Percentiles rank a stretch among this genome's conserved stretches.
Evolutionary conservation across 768 basidiomycete genomes (phyloP).

Genomic region (Amanita rimosa): DNA sequence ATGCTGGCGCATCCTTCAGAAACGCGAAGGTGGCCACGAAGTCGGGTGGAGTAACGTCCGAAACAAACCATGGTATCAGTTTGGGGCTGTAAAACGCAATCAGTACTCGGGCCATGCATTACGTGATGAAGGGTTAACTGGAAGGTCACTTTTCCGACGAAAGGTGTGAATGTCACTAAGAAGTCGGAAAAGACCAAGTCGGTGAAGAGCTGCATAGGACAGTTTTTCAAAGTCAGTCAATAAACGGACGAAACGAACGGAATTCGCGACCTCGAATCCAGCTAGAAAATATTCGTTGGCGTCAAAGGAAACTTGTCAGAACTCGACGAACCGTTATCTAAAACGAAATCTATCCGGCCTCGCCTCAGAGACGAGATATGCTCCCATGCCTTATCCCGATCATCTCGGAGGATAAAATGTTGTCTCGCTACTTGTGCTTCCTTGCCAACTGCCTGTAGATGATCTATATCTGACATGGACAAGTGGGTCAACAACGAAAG

Average conservation of each 20-base stretch:
- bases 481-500: conserved; percentile 84
- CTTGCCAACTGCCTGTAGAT: conserved; percentile 72
- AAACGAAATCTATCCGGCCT: conserved; percentile 69
- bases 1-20: conserved; percentile 46
- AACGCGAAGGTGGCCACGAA: conserved; percentile 49
- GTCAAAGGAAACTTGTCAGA: not conserved
- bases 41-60: conserved; percentile 84
- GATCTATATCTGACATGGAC: conserved; percentile 69
- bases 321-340: conserved; percentile 70
- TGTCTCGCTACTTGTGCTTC: conserved; percentile 72
- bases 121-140: conserved; percentile 45
- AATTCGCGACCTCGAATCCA: conserved; percentile 68
- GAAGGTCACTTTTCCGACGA: conserved; percentile 73
- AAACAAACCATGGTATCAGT: conserved; percentile 95
- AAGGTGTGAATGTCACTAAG: conserved; percentile 79
- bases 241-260: not conserved
- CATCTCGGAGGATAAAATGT: conserved; percentile 75
- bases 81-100: conserved; percentile 54
- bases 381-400: conserved; percentile 67
- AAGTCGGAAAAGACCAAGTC: conserved; percentile 93
- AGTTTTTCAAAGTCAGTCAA: not conserved
- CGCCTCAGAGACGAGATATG: conserved; percentile 46
- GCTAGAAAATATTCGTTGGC: conserved; percentile 30
- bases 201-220: conserved; percentile 60
- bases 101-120: not conserved